Base-by-base conservation (phyloP, 2,329 filamentous ascomycete species). In the Sporothrix pseudoabietina region DNA sequence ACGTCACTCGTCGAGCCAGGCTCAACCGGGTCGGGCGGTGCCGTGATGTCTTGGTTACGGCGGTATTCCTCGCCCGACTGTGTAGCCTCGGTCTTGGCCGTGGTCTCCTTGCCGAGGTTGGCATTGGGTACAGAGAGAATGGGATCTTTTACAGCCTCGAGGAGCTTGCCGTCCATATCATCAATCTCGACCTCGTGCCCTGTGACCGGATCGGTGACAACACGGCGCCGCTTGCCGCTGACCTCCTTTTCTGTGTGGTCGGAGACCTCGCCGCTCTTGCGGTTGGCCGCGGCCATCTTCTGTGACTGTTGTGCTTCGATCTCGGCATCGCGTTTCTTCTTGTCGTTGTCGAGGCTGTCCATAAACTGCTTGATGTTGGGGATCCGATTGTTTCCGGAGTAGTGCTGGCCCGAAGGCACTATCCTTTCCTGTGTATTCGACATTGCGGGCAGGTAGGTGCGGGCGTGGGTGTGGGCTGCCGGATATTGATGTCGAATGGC, bases 361-460 rank as follows among this genome's bases (percentile, higher is more conserved):
- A 97, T 87, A 77, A 97, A 97, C 80, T 95, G 88, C 79, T 91
- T 90, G 77, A 98, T 92, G 72, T 94, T 97, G 7, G 95, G 95
- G 71, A 98, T 90, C 32, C 92, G 92, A 81, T 97, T 97, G 74
- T 82, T 82, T 70, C 91, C 94, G 41, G 92, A 95, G 85, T 97
- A 98, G 80, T 94, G 91, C 78, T 92, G 90, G 26, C 84, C 85
- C 75, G 82, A 79, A 47, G 86, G 85, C 76, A 82, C 79, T 2
- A 81, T 77, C 66, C 82, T 81, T 49, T 85, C 81, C 39, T 85
- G 75, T 63, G 78, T 73, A 73, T 83, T 80, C 19, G 72, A 52
- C 73, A 75, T 76, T n/a, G 6, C 32, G 39, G 10, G 8, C 4
- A 14, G n/a, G 26, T 26, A 26, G 26, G 26, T 26, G 26, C 39